Base-by-base conservation (phyloP, 345 rosid species). In the Corchorus olitorius region DNA sequence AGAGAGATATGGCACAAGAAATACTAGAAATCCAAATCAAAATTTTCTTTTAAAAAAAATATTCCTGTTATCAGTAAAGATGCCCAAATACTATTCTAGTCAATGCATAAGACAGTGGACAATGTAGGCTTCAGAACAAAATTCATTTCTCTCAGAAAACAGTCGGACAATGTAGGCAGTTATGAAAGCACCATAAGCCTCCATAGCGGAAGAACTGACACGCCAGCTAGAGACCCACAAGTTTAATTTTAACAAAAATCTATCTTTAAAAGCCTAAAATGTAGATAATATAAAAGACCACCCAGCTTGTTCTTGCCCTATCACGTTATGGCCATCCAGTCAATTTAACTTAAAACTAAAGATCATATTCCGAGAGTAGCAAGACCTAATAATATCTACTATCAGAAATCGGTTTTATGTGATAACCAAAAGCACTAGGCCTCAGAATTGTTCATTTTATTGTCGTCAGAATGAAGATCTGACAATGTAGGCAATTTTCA, bases 401-500 rank as follows among this genome's bases (percentile, higher is more conserved):
- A 34, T 16, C 67, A 15, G 4, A 63, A 35, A 35, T 62, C 10
- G 15, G 46, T 27, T 60, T 60, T 10, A 58, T 58, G 35, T 0
- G 22, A 63, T 16, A 19, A 37, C 22, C 4, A 15, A 20, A 12
- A 48, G 49, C 41, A 22, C 41, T 14, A 12, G 71, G 43, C 72
- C 56, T 48, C 72, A 68, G 72, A 48, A 48, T 68, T 15, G 20
- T 68, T 37, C 16, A 1, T 70, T 72, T 11, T 56, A 6, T 39
- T 45, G 16, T 59, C 53, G 20, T 41, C 53, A 43, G 8, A 37
- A 4, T 43, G 53, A 43, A 73, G 54, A 20, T 72, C 65, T 8
- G 54, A 72, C 65, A 72, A 72, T 72, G 65, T 58, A 39, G 75
- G 54, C 75, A 58, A 72, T 58, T 35, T 3, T 17, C 5, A 50